phyloP scores from a whole-genome alignment of 257 asterid species.

The Gentiana dahurica region DNA sequence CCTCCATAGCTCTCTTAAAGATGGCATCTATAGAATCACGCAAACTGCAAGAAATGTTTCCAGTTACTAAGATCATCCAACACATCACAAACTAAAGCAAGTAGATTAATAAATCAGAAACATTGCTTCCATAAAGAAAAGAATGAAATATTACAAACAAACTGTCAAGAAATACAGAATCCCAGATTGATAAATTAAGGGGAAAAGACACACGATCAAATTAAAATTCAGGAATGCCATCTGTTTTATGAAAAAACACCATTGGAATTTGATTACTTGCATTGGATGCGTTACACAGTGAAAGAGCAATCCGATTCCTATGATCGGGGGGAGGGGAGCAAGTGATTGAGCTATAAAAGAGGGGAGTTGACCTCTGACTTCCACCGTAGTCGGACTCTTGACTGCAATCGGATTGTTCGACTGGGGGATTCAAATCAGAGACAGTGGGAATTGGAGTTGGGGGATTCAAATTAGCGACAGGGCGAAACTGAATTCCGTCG shows the following conservation, averaged over 20 bases:
- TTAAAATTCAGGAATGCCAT: no score
- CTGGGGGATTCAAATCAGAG: slow-evolving; percentile 81
- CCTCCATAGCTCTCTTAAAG: slow-evolving; percentile 37
- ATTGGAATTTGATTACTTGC: no score
- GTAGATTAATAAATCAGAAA: not conserved
- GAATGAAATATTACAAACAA: no score
- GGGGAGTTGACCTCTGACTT: slow-evolving; percentile 62
- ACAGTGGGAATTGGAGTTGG: slow-evolving; percentile 52
- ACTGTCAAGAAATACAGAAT: no score
- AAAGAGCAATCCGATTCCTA: no score
- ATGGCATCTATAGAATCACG: slow-evolving; percentile 36
- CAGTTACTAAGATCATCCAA: slow-evolving; percentile 5
- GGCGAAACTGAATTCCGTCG: slow-evolving; percentile 2
- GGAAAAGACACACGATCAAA: no score
- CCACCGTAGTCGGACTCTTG: slow-evolving; percentile 76
- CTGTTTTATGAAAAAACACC: no score
- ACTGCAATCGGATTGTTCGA: slow-evolving; percentile 42
- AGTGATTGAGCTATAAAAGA: not conserved
- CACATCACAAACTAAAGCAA: no score
- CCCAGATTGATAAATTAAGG: no score
- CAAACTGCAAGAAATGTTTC: slow-evolving; percentile 46
- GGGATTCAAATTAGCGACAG: no score
- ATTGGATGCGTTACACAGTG: no score
- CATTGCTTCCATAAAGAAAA: not conserved
- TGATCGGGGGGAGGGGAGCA: not conserved